phyloP scores from a whole-genome alignment of 2,329 filamentous ascomycete species.

The Ophiostoma fasciatum region DNA sequence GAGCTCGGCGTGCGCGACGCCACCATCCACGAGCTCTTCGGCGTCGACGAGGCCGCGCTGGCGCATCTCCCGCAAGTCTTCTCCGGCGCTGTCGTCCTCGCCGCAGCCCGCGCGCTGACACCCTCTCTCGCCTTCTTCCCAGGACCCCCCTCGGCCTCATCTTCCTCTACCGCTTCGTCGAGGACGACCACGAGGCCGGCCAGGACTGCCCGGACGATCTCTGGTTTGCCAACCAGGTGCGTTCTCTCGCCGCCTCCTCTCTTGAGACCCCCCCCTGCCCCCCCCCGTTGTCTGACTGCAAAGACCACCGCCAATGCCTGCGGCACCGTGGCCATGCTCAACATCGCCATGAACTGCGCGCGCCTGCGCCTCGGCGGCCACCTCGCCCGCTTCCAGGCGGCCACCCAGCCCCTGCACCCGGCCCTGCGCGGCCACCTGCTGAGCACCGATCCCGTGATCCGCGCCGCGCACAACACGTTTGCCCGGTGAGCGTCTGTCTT shows the following conservation, averaged over 20 bases:
- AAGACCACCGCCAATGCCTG: conserved; percentile 77
- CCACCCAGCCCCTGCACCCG: conserved; percentile 53
- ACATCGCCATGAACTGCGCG: conserved; percentile 77
- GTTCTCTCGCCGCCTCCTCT: conserved; percentile 7
- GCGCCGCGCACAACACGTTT: conserved; percentile 77
- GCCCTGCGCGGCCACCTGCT: conserved; percentile 63
- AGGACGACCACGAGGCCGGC: conserved; percentile 36
- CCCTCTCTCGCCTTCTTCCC: conserved; percentile 12
- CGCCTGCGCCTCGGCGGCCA: conserved; percentile 53
- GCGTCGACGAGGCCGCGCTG: conserved; percentile 52
- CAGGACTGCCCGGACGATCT: conserved; percentile 42
- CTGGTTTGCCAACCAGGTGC: conserved; percentile 90
- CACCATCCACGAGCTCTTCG: conserved; percentile 62
- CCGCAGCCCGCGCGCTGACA: too few species aligned
- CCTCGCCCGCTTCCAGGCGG: conserved; percentile 56
- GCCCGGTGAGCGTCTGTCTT: conserved; percentile 53
- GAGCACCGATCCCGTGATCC: conserved; percentile 60
- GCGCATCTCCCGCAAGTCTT: conserved; percentile 43
- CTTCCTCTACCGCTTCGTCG: conserved; percentile 64
- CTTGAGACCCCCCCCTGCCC: too few species aligned
- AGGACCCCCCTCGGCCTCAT: conserved; percentile 74
- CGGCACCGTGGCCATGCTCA: conserved; percentile 81
- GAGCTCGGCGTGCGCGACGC: conserved; percentile 63
- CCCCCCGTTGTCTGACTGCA: not conserved
- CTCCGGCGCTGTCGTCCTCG: not conserved